Evolutionary conservation across 768 basidiomycete species (phyloP), one percentile per base, ranked within the genome.

Genomic region (Psilocybe sp.): DNA sequence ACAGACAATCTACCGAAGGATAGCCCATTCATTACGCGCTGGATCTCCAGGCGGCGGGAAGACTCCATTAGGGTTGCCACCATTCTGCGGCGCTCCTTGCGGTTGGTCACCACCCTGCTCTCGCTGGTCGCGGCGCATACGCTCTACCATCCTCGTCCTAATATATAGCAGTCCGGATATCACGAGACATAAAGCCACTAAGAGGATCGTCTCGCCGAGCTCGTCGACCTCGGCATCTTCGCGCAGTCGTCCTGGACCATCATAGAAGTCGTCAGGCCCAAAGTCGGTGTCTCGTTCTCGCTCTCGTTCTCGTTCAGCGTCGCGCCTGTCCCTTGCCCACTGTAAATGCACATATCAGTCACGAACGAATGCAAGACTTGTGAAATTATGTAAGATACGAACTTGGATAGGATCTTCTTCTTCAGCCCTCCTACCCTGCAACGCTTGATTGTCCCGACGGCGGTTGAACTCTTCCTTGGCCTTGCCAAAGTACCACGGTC

Each of bases 241-340:
- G 12, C 82, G 77, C 44, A 78, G 76, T 12, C 85, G 78, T 55
- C 82, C 51, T 4, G 81, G 78, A 2, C 74, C 86, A 23, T 91
- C 89, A 57, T 85, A 87, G 65, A 91, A 90, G 60, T 92, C 91
- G 41, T 94, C 92, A 0, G 89, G 84, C 7, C 84, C 85, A 54
- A 84, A 84, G 50, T 92, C 90, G 44, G 76, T 74, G 20, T 90
- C 87, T 19, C 82, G 79, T 23, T 88, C 88, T 48, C 78, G 74
- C 23, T 90, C 87, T 19, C 82, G 79, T 23, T 88, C 88, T 48
- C 78, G 78, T 53, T 89, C 89, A 2, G 81, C 82, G 44, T 81
- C 81, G 55, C 85, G 75, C 40, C 85, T 79, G 9, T 89, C 85
- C 50, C 84, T 75, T 20, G 89, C 89, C 87, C 89, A 93, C 84